Base-by-base conservation (phyloP, 192 early-diverging fungal species). In the Lobulomyces angularis region DNA sequence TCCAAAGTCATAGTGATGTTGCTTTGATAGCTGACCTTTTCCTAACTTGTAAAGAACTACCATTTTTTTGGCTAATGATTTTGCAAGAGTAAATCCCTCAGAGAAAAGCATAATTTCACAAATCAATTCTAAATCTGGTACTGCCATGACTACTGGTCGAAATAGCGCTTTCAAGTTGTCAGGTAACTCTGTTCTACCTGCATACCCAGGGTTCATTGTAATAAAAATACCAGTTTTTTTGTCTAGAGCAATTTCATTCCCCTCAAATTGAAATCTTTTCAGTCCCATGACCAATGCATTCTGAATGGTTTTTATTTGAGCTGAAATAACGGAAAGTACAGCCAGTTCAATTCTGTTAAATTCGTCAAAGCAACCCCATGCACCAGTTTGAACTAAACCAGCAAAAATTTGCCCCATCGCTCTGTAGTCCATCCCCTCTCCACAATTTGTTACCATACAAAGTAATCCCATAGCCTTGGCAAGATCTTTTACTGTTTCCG, bases 31-130 rank as follows among this genome's bases (percentile, higher is more conserved):
- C 38, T 75, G 72, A 2, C 72, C 72, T 40, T 65, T 75, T 3
- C 59, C 63, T 8, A 75, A 51, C 38, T 75, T 75, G 47, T 75
- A 75, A 3, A 75, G 49, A 1, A 75, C 72, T 6, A 75, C 72
- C 72, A 75, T 75, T 48, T 75, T 75, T 42, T 84, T 84, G 26
- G 80, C 78, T 1, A 84, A 53, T 0, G 62, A 61, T 58, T 84
- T 84, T 1, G 81, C 81, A 16, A 79, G 50, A 1, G 77, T 79
- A 45, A 84, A 74, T 30, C 79, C 75, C 54, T 84, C 77, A 0
- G 76, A 77, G 46, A 81, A 78, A 24, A 84, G 65, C 63, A 75
- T 75, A 43, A 69, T 75, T 51, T 75, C 72, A 48, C 72, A 75
- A 52, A 75, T 75, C 4, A 73, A 45, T 53, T 73, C 70, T 25